Evolutionary conservation across 2,329 filamentous ascomycete genomes (phyloP).

Genomic region (Dryadomyces sulphureus): DNA sequence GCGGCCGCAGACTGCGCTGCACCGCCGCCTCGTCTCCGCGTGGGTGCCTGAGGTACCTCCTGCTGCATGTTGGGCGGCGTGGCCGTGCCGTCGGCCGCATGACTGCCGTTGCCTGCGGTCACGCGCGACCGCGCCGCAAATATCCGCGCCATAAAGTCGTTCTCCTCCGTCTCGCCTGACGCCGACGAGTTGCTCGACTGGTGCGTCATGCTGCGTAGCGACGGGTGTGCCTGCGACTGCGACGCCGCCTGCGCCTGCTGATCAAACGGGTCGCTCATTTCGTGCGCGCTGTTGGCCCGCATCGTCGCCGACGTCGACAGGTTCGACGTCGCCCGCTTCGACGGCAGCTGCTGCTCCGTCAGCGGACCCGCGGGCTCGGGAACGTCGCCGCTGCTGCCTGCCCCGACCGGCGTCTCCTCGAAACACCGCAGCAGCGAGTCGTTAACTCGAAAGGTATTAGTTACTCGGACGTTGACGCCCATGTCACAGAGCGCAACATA

Average conservation of each 20-base stretch:
- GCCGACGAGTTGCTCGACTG: background rate
- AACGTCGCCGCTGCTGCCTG: constrained; percentile 11
- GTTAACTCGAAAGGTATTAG: constrained; percentile 73
- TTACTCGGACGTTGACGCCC: constrained; percentile 65
- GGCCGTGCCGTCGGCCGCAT: constrained; percentile 44
- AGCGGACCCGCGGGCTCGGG: constrained; percentile 17
- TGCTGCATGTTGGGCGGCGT: constrained; percentile 37
- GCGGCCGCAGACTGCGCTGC: constrained; percentile 27
- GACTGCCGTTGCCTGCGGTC: constrained; percentile 18
- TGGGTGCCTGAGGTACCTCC: constrained; percentile 37
- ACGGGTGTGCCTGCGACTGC: background rate
- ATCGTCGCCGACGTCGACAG: constrained; percentile 2
- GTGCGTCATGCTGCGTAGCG: background rate
- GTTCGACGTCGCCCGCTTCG: constrained; percentile 12
- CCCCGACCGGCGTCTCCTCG: constrained; percentile 18
- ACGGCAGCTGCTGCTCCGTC: constrained; percentile 17
- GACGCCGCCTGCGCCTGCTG: constrained; percentile 18
- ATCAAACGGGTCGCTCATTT: constrained; percentile 36
- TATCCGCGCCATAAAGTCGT: constrained; percentile 42
- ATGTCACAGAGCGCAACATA: constrained; percentile 79
- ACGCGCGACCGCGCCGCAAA: constrained; percentile 33
- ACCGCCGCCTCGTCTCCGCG: constrained; percentile 36
- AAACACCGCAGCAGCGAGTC: constrained; percentile 34
- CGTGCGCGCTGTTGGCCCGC: constrained; percentile 16
- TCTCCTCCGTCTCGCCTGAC: constrained; percentile 26